Conservation (phyloP, 2,329 filamentous ascomycete genomes). For the Coleophoma crateriformis region DNA sequence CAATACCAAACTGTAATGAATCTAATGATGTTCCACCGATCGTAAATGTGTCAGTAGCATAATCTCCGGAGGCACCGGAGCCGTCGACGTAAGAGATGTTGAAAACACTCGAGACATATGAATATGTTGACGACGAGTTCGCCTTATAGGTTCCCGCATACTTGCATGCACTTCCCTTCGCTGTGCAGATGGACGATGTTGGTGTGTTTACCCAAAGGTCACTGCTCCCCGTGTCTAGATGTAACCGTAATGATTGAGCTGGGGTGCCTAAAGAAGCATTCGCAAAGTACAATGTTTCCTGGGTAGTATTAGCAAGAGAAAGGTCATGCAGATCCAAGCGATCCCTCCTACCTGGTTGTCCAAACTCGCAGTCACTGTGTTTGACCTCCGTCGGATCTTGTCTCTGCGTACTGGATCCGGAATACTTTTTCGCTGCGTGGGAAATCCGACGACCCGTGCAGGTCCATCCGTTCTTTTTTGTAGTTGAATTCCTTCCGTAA, state of each 20-base stretch:
- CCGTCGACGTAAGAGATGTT: slow-evolving; percentile 87
- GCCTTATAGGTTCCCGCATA: slow-evolving; percentile 62
- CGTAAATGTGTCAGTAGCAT: slow-evolving; percentile 67
- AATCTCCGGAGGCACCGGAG: slow-evolving; percentile 71
- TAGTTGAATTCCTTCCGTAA: slow-evolving; percentile 20
- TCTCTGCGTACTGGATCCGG: slow-evolving; percentile 22
- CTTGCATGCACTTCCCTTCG: slow-evolving; percentile 44
- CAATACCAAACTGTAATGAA: slow-evolving; percentile 66
- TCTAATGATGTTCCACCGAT: slow-evolving; percentile 49
- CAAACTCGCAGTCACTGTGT: slow-evolving; percentile 37
- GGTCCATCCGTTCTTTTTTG: slow-evolving; percentile 19
- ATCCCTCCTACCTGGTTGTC: slow-evolving; percentile 48
- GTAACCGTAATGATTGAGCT: slow-evolving; percentile 48
- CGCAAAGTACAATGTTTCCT: slow-evolving; percentile 60
- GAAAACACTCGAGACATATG: slow-evolving; percentile 69
- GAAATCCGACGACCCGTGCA: slow-evolving; percentile 24
- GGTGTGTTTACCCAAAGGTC: slow-evolving; percentile 67
- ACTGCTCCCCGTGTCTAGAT: slow-evolving; percentile 64
- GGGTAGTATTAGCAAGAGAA: slow-evolving; percentile 13
- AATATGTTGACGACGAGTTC: slow-evolving; percentile 70
- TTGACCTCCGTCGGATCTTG: slow-evolving; percentile 37
- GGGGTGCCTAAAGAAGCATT: slow-evolving; percentile 61
- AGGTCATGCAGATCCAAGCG: background rate
- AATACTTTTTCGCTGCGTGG: slow-evolving; percentile 18
- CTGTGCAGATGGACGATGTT: slow-evolving; percentile 53